Evolutionary conservation across 2,329 filamentous ascomycete genomes (phyloP).

Genomic region (Phoma herbarum): DNA sequence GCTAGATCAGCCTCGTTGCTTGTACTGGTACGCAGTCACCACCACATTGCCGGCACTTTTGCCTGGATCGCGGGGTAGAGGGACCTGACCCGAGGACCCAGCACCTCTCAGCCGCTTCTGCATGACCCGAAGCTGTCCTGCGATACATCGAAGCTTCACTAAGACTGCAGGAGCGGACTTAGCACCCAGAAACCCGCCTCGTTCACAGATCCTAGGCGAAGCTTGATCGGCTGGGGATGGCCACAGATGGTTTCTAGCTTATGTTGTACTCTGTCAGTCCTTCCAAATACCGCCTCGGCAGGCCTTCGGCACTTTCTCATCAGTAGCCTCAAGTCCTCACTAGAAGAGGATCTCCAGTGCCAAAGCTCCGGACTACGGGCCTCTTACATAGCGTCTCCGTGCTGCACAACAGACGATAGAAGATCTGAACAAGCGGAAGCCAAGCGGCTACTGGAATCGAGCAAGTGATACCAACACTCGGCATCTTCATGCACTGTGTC

Average conservation of each 20-base stretch:
- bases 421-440: too few species aligned
- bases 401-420: too few species aligned
- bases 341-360: too few species aligned
- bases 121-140: background rate
- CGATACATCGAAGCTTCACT: constrained; percentile 1
- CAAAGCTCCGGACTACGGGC: too few species aligned
- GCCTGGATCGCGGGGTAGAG: constrained; percentile 3
- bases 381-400: too few species aligned
- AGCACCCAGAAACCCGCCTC: background rate
- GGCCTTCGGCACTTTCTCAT: too few species aligned
- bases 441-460: too few species aligned
- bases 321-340: too few species aligned
- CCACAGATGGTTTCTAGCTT: background rate
- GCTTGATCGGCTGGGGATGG: background rate
- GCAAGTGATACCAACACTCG: too few species aligned
- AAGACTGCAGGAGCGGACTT: background rate
- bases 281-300: too few species aligned
- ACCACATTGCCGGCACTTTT: background rate
- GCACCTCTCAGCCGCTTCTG: background rate
- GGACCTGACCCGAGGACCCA: background rate
- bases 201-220: background rate
- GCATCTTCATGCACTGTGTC: too few species aligned
- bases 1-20: background rate
- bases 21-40: constrained; percentile 2
- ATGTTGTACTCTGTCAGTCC: too few species aligned